phyloP scores from a whole-genome alignment of 2,329 filamentous ascomycete species.

The Trichoderma guizhouense region DNA sequence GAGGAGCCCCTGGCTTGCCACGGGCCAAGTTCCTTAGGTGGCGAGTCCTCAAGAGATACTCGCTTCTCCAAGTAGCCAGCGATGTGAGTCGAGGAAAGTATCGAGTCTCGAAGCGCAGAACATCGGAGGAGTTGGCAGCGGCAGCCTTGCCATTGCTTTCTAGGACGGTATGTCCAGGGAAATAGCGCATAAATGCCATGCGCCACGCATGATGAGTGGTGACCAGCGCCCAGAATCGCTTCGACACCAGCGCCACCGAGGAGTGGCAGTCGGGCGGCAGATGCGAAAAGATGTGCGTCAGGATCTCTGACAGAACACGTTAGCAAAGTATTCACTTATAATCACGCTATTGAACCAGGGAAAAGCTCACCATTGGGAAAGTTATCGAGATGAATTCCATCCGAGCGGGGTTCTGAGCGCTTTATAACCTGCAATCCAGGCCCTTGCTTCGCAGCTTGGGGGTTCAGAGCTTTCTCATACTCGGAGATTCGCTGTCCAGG shows the following conservation, averaged over 20 bases:
- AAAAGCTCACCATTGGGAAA: slow-evolving; percentile 79
- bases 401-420: slow-evolving; percentile 38
- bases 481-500: slow-evolving; percentile 56
- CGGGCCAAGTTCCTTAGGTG: slow-evolving; percentile 76
- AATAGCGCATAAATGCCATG: slow-evolving; percentile 86
- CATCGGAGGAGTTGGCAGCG: slow-evolving; percentile 42
- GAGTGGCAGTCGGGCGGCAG: slow-evolving; percentile 81
- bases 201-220: slow-evolving; percentile 93
- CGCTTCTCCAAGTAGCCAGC: slow-evolving; percentile 90
- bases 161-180: slow-evolving; percentile 63
- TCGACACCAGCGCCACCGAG: slow-evolving; percentile 79
- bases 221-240: slow-evolving; percentile 79
- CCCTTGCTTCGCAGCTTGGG: slow-evolving; percentile 44
- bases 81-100: slow-evolving; percentile 79
- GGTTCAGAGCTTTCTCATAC: slow-evolving; percentile 58
- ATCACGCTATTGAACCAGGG: neutral
- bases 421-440: slow-evolving; percentile 56
- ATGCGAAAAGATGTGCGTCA: slow-evolving; percentile 89
- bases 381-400: slow-evolving; percentile 46
- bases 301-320: slow-evolving; percentile 61
- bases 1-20: slow-evolving; percentile 68
- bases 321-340: neutral
- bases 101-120: slow-evolving; percentile 67
- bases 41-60: slow-evolving; percentile 85
- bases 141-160: slow-evolving; percentile 33